Evolutionary conservation across 345 rosid species (phyloP).

Genomic region (Rhodomyrtus tomentosa): DNA sequence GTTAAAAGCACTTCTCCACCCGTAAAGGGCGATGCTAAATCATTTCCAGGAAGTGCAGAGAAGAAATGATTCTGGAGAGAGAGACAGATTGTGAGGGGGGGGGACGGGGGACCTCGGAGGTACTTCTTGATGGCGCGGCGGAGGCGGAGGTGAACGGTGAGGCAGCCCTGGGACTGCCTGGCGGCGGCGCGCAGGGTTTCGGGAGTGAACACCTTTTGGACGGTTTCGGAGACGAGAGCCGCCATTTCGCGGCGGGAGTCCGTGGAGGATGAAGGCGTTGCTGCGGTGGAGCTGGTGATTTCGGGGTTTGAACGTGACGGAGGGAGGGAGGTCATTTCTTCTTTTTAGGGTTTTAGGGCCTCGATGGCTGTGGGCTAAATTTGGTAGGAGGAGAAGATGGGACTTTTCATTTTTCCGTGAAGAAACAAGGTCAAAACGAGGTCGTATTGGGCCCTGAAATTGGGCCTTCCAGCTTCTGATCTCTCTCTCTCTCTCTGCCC

Average conservation of each 20-base stretch:
- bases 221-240: conserved; percentile 21
- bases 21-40: not conserved
- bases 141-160: conserved; percentile 63
- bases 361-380: not conserved
- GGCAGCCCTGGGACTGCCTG: conserved; percentile 64
- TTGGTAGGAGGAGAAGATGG: not conserved
- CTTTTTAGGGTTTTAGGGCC: conserved; percentile 7
- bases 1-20: not conserved
- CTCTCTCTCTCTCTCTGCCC: not conserved
- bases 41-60: not conserved
- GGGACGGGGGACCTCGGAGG: conserved; percentile 82
- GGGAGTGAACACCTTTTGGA: conserved; percentile 31
- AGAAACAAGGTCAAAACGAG: not conserved
- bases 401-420: not conserved
- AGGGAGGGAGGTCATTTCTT: not conserved
- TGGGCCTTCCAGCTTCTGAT: not conserved
- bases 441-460: not conserved
- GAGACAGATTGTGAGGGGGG: too few species aligned
- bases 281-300: not conserved
- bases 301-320: not conserved
- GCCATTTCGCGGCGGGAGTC: conserved; percentile 19
- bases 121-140: conserved; percentile 81
- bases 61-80: not conserved
- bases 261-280: not conserved
- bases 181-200: conserved; percentile 61